Base-by-base conservation (phyloP, 176 grass and related monocot species). In the Eragrostis nindensis region DNA sequence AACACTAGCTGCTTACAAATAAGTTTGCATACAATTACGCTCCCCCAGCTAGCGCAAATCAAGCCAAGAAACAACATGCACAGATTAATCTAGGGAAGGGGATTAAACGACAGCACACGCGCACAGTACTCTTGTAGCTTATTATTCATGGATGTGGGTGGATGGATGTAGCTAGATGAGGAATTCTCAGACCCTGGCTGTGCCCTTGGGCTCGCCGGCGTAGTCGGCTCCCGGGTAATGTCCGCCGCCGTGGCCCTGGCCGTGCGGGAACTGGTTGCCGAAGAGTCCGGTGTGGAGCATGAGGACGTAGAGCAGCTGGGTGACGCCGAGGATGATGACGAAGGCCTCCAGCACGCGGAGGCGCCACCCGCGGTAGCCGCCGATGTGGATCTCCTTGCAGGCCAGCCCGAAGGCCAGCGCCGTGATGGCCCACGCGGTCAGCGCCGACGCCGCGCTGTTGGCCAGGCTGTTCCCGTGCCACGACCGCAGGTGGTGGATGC, bases 291-390 rank as follows among this genome's bases (percentile, higher is more conserved):
- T 53, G 27, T 97, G 94, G 55, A 97, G 88, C 86, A 97, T 84
- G 62, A 97, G 70, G 42, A 93, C 90, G 85, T 97, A 93, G n/a
- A 97, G 75, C 5, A 97, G 76, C 88, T 97, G 90, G 17, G 94
- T 93, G 83, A 93, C 91, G 10, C 80, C 84, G 68, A 97, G 71
- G 68, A 97, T 97, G 74, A 93, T 93, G 77, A 93, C 62, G 79
- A 97, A 89, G 22, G 88, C 88, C 86, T 97, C 94, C 25, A 97
- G 77, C 50, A 82, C 85, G 36, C 90, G 75, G 30, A 97, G 80
- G 36, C 90, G 82, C 94, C 94, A 97, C 1, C 94, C 94, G 45
- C 94, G 75, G 78, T 90, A 14, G 0, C 77, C 78, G 10, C 88
- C 91, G 6, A 87, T n/a, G 45, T 71, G 62, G 62, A 97, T 93